phyloP scores from a whole-genome alignment of 352 stramenopile species.

The Phytopythium mirpurense region DNA sequence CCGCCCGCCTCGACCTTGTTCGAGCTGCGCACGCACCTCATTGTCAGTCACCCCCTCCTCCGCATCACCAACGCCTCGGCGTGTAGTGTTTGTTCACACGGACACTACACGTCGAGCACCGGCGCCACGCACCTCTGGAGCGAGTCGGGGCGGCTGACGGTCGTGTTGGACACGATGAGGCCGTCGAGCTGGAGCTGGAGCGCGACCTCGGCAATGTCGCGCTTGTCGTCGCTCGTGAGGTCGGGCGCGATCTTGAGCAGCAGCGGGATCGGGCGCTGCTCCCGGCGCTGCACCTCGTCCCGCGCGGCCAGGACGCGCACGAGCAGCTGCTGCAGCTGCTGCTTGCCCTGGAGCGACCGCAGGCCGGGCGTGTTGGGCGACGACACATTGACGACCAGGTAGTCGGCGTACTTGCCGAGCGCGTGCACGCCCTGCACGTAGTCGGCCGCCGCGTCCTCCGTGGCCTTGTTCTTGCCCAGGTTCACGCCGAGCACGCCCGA shows the following conservation, averaged over 20 bases:
- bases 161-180: slow-evolving; percentile 98
- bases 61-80: no score
- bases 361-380: slow-evolving; percentile 93
- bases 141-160: slow-evolving; percentile 81
- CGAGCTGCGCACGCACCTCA: slow-evolving; percentile 20
- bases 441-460: slow-evolving; percentile 74
- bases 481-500: slow-evolving; percentile 94
- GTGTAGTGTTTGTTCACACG: no score
- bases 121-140: slow-evolving; percentile 49
- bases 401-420: slow-evolving; percentile 94
- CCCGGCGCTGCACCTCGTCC: slow-evolving; percentile 45
- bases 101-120: no score
- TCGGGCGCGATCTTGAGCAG: slow-evolving; percentile 98
- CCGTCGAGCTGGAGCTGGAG: slow-evolving; percentile 33
- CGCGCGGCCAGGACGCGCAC: slow-evolving; percentile 63
- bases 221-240: slow-evolving; percentile 92
- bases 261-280: slow-evolving; percentile 81
- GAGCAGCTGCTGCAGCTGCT: slow-evolving; percentile 77
- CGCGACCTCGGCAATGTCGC: slow-evolving; percentile 90
- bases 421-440: slow-evolving; percentile 90
- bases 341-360: slow-evolving; percentile 73
- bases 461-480: slow-evolving; percentile 97
- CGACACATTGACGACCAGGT: slow-evolving; percentile 98
- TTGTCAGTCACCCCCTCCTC: no score
- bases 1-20: slow-evolving; percentile 89